Evolutionary conservation across 139 green algal species (phyloP).

Genomic region (Chlamydomonas urium): DNA sequence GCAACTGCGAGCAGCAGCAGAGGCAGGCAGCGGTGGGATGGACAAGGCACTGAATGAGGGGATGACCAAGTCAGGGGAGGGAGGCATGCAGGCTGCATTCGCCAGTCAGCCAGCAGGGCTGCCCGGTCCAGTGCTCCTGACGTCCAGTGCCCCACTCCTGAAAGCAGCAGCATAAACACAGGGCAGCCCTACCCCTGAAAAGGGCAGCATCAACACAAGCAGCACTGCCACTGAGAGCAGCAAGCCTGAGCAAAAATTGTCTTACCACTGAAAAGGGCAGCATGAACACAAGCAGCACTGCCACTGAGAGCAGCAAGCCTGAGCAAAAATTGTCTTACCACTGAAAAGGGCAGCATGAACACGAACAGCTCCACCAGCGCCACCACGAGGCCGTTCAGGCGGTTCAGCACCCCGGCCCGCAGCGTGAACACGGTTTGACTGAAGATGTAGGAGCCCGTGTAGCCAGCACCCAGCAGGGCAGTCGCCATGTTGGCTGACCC

Average conservation of each 20-base stretch:
- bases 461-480: conserved; percentile 57
- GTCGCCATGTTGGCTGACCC: conserved; percentile 66
- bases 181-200: too few species aligned
- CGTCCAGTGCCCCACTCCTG: too few species aligned
- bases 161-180: too few species aligned
- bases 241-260: too few species aligned
- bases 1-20: conserved; percentile 12
- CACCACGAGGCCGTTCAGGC: conserved; percentile 46
- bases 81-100: neutral
- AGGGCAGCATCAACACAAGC: too few species aligned
- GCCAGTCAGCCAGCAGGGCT: neutral
- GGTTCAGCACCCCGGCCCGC: conserved; percentile 35
- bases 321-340: too few species aligned
- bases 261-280: too few species aligned
- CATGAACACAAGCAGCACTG: too few species aligned
- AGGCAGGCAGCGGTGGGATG: neutral
- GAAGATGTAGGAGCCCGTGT: conserved; percentile 82
- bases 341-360: conserved; percentile 62
- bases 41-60: neutral
- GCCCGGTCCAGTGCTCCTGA: too few species aligned
- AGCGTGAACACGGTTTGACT: conserved; percentile 60
- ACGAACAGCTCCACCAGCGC: conserved; percentile 50
- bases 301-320: conserved; percentile 36
- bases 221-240: too few species aligned
- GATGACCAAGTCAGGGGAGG: neutral